Evolutionary conservation across 176 grass and related monocot genomes (phyloP).

Genomic region (Aechmea fasciata): DNA sequence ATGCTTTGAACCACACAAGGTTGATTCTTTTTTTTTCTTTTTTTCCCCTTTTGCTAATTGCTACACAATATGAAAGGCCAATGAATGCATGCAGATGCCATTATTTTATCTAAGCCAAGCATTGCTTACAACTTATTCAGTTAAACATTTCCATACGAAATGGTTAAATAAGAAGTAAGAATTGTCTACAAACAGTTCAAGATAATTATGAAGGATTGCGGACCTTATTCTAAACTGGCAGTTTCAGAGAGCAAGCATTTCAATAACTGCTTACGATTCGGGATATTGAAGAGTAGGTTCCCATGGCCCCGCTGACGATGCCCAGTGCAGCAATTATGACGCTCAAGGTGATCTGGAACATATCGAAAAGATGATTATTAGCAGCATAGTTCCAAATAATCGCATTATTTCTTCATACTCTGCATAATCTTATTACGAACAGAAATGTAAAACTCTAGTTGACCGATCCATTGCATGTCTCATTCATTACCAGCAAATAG

Average conservation of each 20-base stretch:
- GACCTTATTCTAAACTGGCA: not conserved
- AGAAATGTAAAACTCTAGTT: not conserved
- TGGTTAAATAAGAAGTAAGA: too few species aligned
- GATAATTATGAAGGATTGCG: too few species aligned
- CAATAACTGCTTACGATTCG: slow-evolving; percentile 38
- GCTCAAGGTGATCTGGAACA: slow-evolving; percentile 51
- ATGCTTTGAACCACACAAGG: too few species aligned
- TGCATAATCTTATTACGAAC: not conserved
- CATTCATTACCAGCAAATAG: not conserved
- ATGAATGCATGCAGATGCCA: too few species aligned
- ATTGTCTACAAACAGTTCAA: too few species aligned
- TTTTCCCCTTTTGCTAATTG: too few species aligned
- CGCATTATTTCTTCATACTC: not conserved
- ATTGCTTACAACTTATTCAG: too few species aligned
- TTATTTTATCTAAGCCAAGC: too few species aligned
- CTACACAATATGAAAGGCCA: too few species aligned
- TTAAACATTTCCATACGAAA: too few species aligned
- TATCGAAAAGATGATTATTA: slow-evolving; percentile 2
- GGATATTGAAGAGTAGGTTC: slow-evolving; percentile 63
- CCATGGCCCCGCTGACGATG: slow-evolving; percentile 28
- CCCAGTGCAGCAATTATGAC: slow-evolving; percentile 42
- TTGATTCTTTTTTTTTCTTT: too few species aligned
- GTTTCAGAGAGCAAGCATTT: not conserved
- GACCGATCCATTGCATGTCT: not conserved
- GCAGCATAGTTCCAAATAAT: not conserved